A percentile compares a stretch with the other conserved stretches of the same genome.
Evolutionary conservation across 1,284 basidiomycete species (phyloP).

Genomic region (Apiotrichum porosum): DNA sequence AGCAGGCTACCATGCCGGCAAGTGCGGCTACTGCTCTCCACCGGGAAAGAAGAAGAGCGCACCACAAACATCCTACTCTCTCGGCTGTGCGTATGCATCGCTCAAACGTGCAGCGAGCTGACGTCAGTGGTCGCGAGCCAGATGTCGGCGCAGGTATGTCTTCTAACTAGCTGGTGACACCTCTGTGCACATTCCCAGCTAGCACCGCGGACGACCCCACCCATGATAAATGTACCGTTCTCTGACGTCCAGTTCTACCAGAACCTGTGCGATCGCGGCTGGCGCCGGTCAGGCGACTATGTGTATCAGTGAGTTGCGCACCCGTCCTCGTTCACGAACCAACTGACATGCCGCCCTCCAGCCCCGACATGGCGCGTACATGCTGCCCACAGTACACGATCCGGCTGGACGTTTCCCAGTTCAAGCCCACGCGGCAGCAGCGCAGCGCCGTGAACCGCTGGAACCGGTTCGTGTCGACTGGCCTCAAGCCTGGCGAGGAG

Average conservation of each 20-base stretch:
- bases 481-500: constrained; percentile 1
- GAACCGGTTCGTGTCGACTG: constrained; percentile 53
- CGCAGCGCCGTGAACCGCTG: constrained; percentile 67
- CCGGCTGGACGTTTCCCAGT: constrained; percentile 68
- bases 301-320: constrained; percentile 50
- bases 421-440: constrained; percentile 72
- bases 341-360: constrained; percentile 30
- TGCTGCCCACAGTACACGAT: constrained; percentile 95
- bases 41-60: constrained; percentile 32
- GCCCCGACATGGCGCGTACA: constrained; percentile 71
- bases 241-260: constrained; percentile 53
- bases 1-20: constrained; percentile 37
- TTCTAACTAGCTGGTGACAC: too few species aligned
- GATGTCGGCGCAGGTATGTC: constrained; percentile 32
- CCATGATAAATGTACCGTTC: too few species aligned
- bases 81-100: constrained; percentile 41
- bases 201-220: too few species aligned
- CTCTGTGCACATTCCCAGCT: too few species aligned
- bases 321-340: not conserved
- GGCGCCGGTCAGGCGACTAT: constrained; percentile 78
- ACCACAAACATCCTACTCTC: constrained; percentile 40
- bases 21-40: constrained; percentile 52
- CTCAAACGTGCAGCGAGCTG: not conserved
- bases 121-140: constrained; percentile 19
- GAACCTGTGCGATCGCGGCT: constrained; percentile 74